Conservation (phyloP, 768 basidiomycete species). For the Lepiota venenata region DNA sequence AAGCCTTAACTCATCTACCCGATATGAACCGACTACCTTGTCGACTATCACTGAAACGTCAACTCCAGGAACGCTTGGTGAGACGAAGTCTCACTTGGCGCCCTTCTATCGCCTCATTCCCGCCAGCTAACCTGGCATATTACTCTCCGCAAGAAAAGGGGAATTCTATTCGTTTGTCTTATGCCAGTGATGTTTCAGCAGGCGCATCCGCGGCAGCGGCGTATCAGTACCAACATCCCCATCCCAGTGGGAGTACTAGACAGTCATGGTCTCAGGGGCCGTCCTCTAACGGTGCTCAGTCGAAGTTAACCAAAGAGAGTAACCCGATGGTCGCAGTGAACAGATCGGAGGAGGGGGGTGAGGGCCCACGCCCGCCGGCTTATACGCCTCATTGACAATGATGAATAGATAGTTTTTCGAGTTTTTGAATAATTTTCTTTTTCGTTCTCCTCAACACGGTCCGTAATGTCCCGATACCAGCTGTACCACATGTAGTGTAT, state of each 20-base stretch:
- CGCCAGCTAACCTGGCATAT: not conserved
- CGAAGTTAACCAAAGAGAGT: not conserved
- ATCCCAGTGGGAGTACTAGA: not conserved
- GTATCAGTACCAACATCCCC: not conserved
- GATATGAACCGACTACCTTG: not conserved
- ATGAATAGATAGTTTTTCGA: not conserved
- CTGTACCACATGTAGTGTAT: too few relatives aligned
- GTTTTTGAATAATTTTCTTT: too few relatives aligned
- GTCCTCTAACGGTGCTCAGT: not conserved
- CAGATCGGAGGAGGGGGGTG: not conserved
- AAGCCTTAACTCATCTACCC: not conserved
- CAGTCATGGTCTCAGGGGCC: not conserved
- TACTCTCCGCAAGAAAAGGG: not conserved
- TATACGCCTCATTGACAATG: not conserved
- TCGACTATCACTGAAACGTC: slow-evolving; percentile 9
- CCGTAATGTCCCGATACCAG: too few relatives aligned
- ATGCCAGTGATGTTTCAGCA: not conserved
- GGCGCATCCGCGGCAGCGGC: not conserved
- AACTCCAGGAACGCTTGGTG: not conserved
- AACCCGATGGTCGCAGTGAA: not conserved
- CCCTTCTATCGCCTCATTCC: not conserved
- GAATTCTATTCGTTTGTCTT: not conserved
- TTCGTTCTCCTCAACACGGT: too few relatives aligned
- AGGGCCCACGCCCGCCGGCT: slow-evolving; percentile 3
- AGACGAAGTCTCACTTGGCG: not conserved